Evolutionary conservation across 2,329 filamentous ascomycete species (phyloP), one percentile per base, ranked within the genome.

Genomic region (Lasiodiplodia gonubiensis): DNA sequence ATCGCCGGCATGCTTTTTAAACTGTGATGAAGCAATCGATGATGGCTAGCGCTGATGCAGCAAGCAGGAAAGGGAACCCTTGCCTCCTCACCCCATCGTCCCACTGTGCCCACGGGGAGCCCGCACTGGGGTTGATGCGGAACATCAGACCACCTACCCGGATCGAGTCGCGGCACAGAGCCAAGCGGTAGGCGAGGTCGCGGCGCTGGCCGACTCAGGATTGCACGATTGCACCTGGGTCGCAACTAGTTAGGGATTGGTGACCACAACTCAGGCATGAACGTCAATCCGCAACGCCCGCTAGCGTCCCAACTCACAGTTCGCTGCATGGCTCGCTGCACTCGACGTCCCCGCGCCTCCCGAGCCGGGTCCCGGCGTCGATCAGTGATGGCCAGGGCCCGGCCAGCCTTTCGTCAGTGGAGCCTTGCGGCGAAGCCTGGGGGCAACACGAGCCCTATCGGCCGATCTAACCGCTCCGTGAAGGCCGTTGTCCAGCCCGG

Each of bases 361-460:
- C 42, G 42, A 46, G 46, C 37, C 25, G 35, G n/a, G 39, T 30
- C 59, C 59, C 59, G 46, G 59, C 30, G 59, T 30, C 59, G 59
- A 63, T 63, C 59, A 23, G n/a, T 37, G 57, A 63, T 51, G 59
- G 42, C 16, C 57, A 35, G 42, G 57, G 39, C 57, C 42, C 37
- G 23, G 42, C 27, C 59, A 6, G 35, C 25, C n/a, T 63, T 51
- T 27, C 46, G 59, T 37, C 59, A 51, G 59, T 18, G 59, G 59
- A n/a, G 23, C 30, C 21, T 33, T 63, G 59, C 59, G 59, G 59
- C 59, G 30, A 63, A 49, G 59, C 57, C 42, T 48, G 51, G 42
- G 46, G 35, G 59, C 59, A 63, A 63, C 59, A 63, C 59, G 59
- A 63, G 59, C 59, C 35, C 21, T 27, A 63, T 63, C 59, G 59